Evolutionary conservation across 805 yeast genomes (phyloP), one percentile per base, ranked within the genome.

Genomic region (Candida incommunis): DNA sequence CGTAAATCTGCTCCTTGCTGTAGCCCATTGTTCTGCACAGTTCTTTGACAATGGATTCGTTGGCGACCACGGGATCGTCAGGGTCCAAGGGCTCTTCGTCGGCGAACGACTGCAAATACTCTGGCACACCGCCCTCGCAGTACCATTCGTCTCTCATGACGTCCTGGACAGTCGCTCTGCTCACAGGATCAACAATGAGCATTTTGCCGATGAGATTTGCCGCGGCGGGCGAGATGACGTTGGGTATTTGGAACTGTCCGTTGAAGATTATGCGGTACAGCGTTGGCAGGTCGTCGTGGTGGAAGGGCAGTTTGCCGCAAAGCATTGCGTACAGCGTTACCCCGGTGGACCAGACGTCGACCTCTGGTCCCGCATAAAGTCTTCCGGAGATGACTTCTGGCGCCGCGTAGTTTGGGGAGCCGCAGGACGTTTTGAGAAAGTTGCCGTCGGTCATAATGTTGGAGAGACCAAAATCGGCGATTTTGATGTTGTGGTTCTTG

Each of bases 401-500:
- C 0, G 97, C 96, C 3, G 97, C 96, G 62, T 88, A 88, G 60
- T 90, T 90, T 45, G 97, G 97, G 4, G 94, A 82, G 3, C 97
- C 97, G 67, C 97, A 90, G 54, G 88, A 78, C 2, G 97, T 88
- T 60, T 88, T 90, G 58, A 88, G 70, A 61, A 88, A 88, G 62
- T 88, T 88, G 48, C 97, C 97, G 64, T 88, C 97, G 16, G 96
- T 90, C 97, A 88, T 88, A 53, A 88, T 87, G 61, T 88, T 88
- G 23, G 94, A 82, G 42, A 88, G 71, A 4, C 97, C 97, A 57
- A 88, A 88, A 68, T 88, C 97, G 9, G 96, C 96, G 66, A 88
- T 90, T 63, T 90, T 88, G 45, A 88, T 95, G 60, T 90, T 87
- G 55, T 86, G 66, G 50, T 84, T 78, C 54, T 88, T 96, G 62